These are phyloP conservation scores for Hippophae gyantsensis DNA, from an alignment of 306 rosid species.

Conservation along the genomic window DNA sequence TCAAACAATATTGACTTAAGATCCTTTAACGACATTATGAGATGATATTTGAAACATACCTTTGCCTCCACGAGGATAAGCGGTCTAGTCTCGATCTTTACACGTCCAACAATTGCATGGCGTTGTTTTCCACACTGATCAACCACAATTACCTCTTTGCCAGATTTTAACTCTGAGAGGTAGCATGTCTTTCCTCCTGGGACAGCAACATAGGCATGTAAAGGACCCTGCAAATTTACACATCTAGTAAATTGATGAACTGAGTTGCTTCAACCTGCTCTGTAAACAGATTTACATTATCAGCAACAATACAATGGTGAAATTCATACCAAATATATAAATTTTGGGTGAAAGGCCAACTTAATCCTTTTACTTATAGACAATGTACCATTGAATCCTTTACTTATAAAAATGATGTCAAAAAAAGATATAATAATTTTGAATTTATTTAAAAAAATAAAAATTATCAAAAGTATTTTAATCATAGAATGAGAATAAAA, in stretches of 20 bases:
- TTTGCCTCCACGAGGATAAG: constrained; percentile 81
- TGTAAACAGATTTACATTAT: too few species aligned
- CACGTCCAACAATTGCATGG: constrained; percentile 70
- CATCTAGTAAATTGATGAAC: background rate
- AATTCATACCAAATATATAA: background rate
- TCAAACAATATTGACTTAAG: too few species aligned
- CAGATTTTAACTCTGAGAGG: constrained; percentile 74
- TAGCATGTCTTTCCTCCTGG: constrained; percentile 86
- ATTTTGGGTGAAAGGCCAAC: too few species aligned
- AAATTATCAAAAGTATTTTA: too few species aligned
- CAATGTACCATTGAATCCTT: too few species aligned
- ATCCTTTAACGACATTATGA: background rate
- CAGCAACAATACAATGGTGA: background rate
- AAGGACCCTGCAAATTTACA: constrained; percentile 51
- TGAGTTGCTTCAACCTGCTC: too few species aligned
- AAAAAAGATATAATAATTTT: too few species aligned
- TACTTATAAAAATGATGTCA: too few species aligned
- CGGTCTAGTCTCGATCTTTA: constrained; percentile 79
- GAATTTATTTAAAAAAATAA: too few species aligned
- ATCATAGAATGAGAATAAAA: too few species aligned
- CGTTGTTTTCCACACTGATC: constrained; percentile 69
- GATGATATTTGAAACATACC: constrained; percentile 26
- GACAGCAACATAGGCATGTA: constrained; percentile 74
- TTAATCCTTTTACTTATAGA: too few species aligned
- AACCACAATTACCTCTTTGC: constrained; percentile 74